These are phyloP conservation scores for Alternaria conjuncta DNA, from an alignment of 2,329 filamentous ascomycete genomes.

Conservation along the genomic window DNA sequence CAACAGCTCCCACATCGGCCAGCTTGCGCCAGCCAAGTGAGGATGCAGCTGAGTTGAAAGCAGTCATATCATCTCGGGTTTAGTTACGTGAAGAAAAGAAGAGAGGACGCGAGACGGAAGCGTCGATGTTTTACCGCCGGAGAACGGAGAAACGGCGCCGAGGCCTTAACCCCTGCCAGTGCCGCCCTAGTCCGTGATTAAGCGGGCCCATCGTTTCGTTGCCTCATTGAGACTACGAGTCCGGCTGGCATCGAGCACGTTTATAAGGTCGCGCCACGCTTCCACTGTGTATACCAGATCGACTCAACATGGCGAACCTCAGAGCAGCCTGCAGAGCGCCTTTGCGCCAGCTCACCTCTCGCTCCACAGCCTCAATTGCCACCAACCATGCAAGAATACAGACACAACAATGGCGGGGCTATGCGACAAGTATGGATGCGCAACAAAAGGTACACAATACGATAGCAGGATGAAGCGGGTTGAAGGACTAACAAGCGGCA, in stretches of 20 bases:
- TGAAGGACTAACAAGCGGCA: constrained; percentile 48
- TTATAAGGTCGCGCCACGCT: constrained; percentile 28
- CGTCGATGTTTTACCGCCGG: constrained; percentile 29
- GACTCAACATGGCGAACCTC: constrained; percentile 50
- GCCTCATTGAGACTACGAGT: constrained; percentile 31
- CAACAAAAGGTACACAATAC: constrained; percentile 55
- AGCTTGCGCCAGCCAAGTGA: constrained; percentile 58
- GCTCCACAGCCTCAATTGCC: constrained; percentile 34
- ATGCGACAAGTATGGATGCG: constrained; percentile 52
- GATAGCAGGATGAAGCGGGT: not conserved
- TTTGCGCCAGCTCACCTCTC: constrained; percentile 42
- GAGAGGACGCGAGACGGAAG: constrained; percentile 16
- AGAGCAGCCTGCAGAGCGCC: constrained; percentile 49
- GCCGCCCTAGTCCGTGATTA: constrained; percentile 20
- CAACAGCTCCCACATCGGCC: constrained; percentile 57
- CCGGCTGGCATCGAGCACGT: constrained; percentile 23
- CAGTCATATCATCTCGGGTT: constrained; percentile 77
- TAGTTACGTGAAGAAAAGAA: constrained; percentile 71
- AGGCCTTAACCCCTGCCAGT: constrained; percentile 8
- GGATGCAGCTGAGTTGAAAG: constrained; percentile 63
- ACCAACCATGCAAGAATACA: constrained; percentile 41
- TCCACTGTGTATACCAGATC: constrained; percentile 11
- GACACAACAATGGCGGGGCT: constrained; percentile 47
- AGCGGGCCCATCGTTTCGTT: constrained; percentile 29
- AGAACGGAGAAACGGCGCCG: constrained; percentile 18